Base-by-base conservation (phyloP, 495 filamentous ascomycete species). In the Annulohypoxylon bovei region DNA sequence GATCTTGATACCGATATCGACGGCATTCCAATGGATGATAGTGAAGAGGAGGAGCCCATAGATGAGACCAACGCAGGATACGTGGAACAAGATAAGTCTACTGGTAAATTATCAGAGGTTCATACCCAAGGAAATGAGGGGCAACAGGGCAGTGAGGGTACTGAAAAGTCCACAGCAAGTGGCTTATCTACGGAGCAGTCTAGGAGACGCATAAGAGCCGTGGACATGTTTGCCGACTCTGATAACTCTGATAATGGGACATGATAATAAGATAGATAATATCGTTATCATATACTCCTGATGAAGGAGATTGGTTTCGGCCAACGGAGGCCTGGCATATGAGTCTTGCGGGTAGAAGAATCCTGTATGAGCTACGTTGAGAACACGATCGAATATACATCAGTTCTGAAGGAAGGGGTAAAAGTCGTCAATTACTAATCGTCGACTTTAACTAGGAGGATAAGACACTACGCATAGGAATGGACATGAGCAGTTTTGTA, bases 171-270 rank as follows among this genome's bases (percentile, higher is more conserved):
- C 16, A 47, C 32, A 28, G 35, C 28, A 7, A 35, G 14, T 12
- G 22, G n/a, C 18, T 32, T 55, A 9, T 61, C 47, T 12, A 64
- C 55, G 39, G 69, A 72, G 28, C 54, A 55, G 28, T 62, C 78
- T 14, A 76, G 67, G 62, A 87, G 86, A 68, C 88, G 94, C 52
- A 92, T 93, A 76, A 92, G 88, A 68, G 94, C 94, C 3, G 93
- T 93, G 74, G 94, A 98, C 75, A 97, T 98, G 93, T 98, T 97
- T 87, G 94, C 92, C 14, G 91, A 87, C 73, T 84, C 81, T 2
- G 83, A 82, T 52, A 70, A 70, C 27, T 84, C 82, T 8, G 81
- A 83, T 7, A 74, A 70, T 20, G 78, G 68, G 56, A 70, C 68
- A 64, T 80, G 65, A 77, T 30, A n/a, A 30, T 22, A 16, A 4